Evolutionary conservation across 139 green algal species (phyloP).

Genomic region (Helicosporidium sp.): DNA sequence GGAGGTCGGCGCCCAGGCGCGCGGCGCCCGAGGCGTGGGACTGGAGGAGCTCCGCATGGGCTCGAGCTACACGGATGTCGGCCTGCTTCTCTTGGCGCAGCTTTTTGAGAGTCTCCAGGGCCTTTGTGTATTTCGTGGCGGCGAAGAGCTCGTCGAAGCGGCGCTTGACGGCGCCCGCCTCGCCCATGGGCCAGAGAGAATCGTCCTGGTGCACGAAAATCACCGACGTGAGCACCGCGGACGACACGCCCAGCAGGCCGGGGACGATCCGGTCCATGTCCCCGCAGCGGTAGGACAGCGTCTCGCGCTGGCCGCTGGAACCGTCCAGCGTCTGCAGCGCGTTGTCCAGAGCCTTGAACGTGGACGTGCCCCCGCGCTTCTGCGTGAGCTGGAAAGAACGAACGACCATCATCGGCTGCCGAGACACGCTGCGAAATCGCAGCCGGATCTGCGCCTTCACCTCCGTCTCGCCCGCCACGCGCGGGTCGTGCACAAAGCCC

Average conservation of each 20-base stretch:
- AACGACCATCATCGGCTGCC: conserved; percentile 54
- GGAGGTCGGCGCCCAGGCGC: too few relatives aligned
- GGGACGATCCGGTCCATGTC: conserved; percentile 86
- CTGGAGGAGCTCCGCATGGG: too few relatives aligned
- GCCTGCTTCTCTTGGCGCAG: conserved; percentile 59
- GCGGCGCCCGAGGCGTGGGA: too few relatives aligned
- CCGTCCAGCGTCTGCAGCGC: conserved; percentile 46
- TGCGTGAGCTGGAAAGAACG: conserved; percentile 61
- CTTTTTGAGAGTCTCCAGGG: conserved; percentile 73
- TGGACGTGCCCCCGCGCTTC: conserved; percentile 23
- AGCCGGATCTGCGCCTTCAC: conserved; percentile 94
- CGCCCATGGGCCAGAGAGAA: conserved; percentile 85
- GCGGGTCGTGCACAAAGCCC: conserved; percentile 81
- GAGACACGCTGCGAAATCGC: conserved; percentile 41
- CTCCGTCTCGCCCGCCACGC: conserved; percentile 74
- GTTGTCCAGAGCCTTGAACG: conserved; percentile 73
- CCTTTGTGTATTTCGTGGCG: conserved; percentile 86
- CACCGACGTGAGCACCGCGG: conserved; percentile 86
- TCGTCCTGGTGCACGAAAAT: conserved; percentile 99
- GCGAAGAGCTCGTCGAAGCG: conserved; percentile 97
- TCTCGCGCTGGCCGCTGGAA: conserved; percentile 44
- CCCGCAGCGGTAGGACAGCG: conserved; percentile 45
- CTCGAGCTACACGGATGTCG: conserved; percentile 50
- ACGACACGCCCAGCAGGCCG: conserved; percentile 79
- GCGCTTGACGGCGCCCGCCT: conserved; percentile 74